Percentiles rank a stretch among this genome's conserved stretches.
These are phyloP conservation scores for Colletotrichum spinosum DNA, from an alignment of 2,329 filamentous ascomycete genomes.

Conservation along the genomic window DNA sequence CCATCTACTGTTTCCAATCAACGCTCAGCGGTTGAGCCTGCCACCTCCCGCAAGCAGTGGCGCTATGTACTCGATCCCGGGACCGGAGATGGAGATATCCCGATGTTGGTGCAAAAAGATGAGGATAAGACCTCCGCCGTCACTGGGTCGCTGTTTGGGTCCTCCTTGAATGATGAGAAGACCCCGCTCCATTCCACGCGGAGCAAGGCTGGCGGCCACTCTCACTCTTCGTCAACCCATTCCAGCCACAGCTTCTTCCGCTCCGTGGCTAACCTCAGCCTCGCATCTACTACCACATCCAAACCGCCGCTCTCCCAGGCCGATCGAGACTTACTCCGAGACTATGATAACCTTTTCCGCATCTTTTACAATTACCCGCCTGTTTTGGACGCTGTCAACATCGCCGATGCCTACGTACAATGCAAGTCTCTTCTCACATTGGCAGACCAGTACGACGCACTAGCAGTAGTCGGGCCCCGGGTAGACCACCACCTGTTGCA, in stretches of 20 bases:
- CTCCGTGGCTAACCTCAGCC: constrained; percentile 83
- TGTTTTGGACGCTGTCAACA: constrained; percentile 84
- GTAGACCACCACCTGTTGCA: constrained; percentile 95
- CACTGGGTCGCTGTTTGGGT: constrained; percentile 66
- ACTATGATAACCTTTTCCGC: constrained; percentile 96
- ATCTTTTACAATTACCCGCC: constrained; percentile 96
- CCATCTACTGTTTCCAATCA: constrained; percentile 8
- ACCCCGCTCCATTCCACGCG: constrained; percentile 47
- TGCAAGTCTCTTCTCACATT: constrained; percentile 90
- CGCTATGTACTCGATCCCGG: constrained; percentile 88
- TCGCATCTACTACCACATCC: constrained; percentile 61
- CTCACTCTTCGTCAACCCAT: constrained; percentile 62
- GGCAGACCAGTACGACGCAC: constrained; percentile 94
- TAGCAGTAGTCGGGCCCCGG: constrained; percentile 86
- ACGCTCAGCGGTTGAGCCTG: constrained; percentile 42
- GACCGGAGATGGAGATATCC: constrained; percentile 78
- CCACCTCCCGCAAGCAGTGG: constrained; percentile 72
- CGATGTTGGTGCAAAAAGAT: constrained; percentile 88
- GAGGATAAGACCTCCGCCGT: constrained; percentile 41
- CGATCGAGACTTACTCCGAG: constrained; percentile 82
- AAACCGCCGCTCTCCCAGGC: constrained; percentile 63
- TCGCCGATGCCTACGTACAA: constrained; percentile 92
- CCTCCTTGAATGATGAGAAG: constrained; percentile 37
- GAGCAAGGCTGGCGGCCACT: constrained; percentile 70
- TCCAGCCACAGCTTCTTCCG: constrained; percentile 77